Evolutionary conservation across 345 rosid species (phyloP).

Genomic region (Gossypium anomalum): DNA sequence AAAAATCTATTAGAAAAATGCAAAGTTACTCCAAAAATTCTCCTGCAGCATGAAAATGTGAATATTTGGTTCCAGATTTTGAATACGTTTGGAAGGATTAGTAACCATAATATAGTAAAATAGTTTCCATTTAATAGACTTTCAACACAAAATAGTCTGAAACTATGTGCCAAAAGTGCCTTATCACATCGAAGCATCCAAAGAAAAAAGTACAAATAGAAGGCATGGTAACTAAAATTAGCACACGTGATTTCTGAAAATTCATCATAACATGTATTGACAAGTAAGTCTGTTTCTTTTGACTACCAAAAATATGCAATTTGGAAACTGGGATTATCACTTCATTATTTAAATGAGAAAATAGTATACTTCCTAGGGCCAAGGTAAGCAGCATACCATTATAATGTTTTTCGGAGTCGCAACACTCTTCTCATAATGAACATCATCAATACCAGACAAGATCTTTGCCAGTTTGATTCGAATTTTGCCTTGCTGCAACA

Average conservation of each 20-base stretch:
- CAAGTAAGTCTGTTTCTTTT: background rate
- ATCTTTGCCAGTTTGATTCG: constrained; percentile 68
- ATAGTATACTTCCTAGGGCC: background rate
- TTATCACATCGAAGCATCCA: background rate
- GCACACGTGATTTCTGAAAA: background rate
- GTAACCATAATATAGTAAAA: background rate
- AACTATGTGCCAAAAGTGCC: background rate
- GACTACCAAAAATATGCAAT: background rate
- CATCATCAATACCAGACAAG: constrained; percentile 59
- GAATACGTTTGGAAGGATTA: background rate
- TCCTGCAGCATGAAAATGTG: background rate
- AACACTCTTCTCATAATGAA: constrained; percentile 55
- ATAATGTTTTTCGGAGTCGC: constrained; percentile 69
- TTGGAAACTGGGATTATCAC: background rate
- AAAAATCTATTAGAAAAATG: background rate
- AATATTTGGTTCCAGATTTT: constrained; percentile 1
- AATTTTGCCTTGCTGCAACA: constrained; percentile 73
- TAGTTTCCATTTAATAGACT: background rate
- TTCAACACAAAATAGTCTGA: background rate
- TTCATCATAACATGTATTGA: background rate
- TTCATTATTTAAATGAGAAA: background rate
- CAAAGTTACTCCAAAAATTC: background rate
- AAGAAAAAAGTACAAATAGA: background rate
- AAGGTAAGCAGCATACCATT: constrained; percentile 37
- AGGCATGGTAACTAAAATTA: background rate